Evolutionary conservation across 495 filamentous ascomycete genomes (phyloP), one percentile per base, ranked within the genome.

Genomic region (Choiromyces venosus): DNA sequence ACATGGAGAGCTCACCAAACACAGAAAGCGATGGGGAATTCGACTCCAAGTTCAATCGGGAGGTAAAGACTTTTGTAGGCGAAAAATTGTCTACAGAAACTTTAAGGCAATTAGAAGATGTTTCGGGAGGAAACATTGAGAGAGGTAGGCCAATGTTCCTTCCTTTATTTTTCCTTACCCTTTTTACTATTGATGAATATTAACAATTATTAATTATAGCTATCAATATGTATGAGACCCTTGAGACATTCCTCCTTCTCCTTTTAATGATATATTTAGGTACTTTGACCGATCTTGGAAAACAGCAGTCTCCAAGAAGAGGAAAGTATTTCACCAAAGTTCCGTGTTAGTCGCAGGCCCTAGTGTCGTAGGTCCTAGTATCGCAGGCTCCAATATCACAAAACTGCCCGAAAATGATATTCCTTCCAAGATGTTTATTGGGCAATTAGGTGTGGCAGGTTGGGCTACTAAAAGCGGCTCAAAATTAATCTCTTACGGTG

Each of bases 211-310:
- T 19, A 10, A 52, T 40, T 8, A 33, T 56, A 83, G 86, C 86
- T 35, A 85, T 87, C 67, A 87, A 87, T 68, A 81, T 81, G 80
- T 74, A 79, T 33, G 78, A 5, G 12, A 68, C n/a, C 29, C 35
- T 74, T 33, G 10, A 70, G 66, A 35, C 14, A 18, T 61, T 52
- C 10, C 21, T 52, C 36, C 29, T 29, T 18, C 21, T 39, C 42
- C n/a, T 21, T 46, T 38, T 77, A 42, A 76, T 73, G n/a, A 25
- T 9, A 87, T 93, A 70, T 91, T 92, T 77, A 91, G 97, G 83
- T 99, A 93, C 80, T 90, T 97, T 67, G 95, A 99, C 77, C 94
- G 94, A 19, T 97, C 93, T 7, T 97, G 92, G 93, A 94, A 90
- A 77, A 87, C 81, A 1, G 76, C 84, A 25, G 72, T 68, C 36